Evolutionary conservation across 2,329 filamentous ascomycete genomes (phyloP).

Genomic region (Thielaviopsis punctulata): DNA sequence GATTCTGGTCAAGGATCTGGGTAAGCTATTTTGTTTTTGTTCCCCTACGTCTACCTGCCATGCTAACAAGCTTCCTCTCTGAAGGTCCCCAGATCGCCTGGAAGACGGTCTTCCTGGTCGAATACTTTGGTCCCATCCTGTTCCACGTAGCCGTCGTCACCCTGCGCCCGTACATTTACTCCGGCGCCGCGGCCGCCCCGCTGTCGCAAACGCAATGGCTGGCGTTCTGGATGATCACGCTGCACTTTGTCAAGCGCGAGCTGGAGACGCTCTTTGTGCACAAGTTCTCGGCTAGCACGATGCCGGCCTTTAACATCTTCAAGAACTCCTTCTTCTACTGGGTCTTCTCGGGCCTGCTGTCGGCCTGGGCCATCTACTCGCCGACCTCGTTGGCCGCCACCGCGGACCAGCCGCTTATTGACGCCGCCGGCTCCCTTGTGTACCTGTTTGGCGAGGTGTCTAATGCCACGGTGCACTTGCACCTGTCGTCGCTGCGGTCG

Average conservation of each 20-base stretch:
- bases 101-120: conserved; percentile 86
- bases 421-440: conserved; percentile 51
- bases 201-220: conserved; percentile 55
- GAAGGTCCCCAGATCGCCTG: conserved; percentile 76
- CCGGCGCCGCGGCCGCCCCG: conserved; percentile 26
- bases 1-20: conserved; percentile 84
- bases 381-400: conserved; percentile 52
- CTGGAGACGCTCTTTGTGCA: conserved; percentile 87
- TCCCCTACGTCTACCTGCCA: background rate
- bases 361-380: conserved; percentile 72
- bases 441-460: conserved; percentile 63
- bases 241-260: conserved; percentile 92
- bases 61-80: background rate
- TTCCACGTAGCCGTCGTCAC: conserved; percentile 64
- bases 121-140: conserved; percentile 82
- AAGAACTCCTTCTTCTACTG: conserved; percentile 96
- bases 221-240: conserved; percentile 52
- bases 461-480: conserved; percentile 67
- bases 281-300: conserved; percentile 85
- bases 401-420: conserved; percentile 30
- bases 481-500: conserved; percentile 60
- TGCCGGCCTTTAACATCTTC: conserved; percentile 82
- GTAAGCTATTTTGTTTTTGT: conserved; percentile 28
- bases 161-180: conserved; percentile 48
- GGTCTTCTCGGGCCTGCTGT: conserved; percentile 61